Evolutionary conservation across 1,284 basidiomycete species (phyloP), one percentile per base, ranked within the genome.

Genomic region (Salmacisia buchloeana): DNA sequence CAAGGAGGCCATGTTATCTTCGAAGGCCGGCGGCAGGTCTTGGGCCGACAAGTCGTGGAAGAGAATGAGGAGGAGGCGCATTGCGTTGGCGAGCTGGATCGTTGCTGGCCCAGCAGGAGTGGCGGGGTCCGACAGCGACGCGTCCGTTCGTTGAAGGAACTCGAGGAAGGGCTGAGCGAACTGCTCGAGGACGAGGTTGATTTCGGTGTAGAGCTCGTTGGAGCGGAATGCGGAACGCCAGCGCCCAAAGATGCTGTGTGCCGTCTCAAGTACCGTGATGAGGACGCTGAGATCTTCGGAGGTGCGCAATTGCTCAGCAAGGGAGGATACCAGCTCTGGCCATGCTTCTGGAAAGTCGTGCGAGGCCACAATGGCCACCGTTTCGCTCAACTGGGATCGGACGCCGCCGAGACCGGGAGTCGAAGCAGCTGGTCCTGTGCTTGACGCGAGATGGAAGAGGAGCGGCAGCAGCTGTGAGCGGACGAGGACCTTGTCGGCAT

Each of bases 1-100:
- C 56, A 78, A 69, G 23, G 67, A 83, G 78, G 21, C 82, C 67
- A 96, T 87, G 46, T 88, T 84, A 77, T 98, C 94, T 78, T 99
- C 94, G 73, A 99, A 89, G 69, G 88, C 89, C 9, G 93, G 93
- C 4, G 94, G 94, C 25, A 98, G 83, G 81, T 99, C 94, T 72
- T 98, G 96, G 69, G 90, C 91, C 1, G 90, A 92, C 64, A 98
- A 86, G 80, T 98, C 96, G 75, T 94, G 89, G 82, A 89, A 98
- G 34, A 97, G 86, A 59, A 94, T 91, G 18, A 91, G 84, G 3
- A 96, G 84, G 83, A 93, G 87, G 0, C 34, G 81, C 23, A 79
- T 57, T 38, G 72, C 69, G 38, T 62, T 60, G 74, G 79, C 56
- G 79, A 81, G 60, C 80, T 81, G 65, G 68, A 78, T 12, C 41